These are phyloP conservation scores for Globomyces sp. DNA, from an alignment of 371 early-diverging fungal genomes.

Conservation along the genomic window DNA sequence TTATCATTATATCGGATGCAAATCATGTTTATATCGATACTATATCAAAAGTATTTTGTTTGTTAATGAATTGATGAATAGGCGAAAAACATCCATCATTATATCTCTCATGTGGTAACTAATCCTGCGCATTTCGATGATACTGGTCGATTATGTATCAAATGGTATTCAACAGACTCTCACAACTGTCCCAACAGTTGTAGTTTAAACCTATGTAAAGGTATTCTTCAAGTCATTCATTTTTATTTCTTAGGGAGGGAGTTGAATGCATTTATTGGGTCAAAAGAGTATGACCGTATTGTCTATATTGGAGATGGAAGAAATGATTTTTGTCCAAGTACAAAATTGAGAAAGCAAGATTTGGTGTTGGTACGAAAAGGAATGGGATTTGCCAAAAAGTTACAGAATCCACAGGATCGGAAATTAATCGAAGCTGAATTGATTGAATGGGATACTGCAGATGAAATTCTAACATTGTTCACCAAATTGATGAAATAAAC, in stretches of 20 bases:
- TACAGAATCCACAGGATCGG: slow-evolving; percentile 4
- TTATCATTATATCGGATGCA: slow-evolving; percentile 70
- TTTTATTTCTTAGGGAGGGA: slow-evolving; percentile 35
- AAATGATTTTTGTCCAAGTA: slow-evolving; percentile 63
- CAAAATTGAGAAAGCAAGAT: slow-evolving; percentile 41
- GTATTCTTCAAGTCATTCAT: slow-evolving; percentile 21
- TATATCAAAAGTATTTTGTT: slow-evolving; percentile 31
- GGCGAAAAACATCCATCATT: slow-evolving; percentile 55
- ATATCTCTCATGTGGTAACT: slow-evolving; percentile 64
- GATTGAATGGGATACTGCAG: slow-evolving; percentile 13
- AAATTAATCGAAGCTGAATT: slow-evolving; percentile 5
- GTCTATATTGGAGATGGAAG: slow-evolving; percentile 63
- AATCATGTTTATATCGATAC: slow-evolving; percentile 71
- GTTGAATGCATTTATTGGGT: slow-evolving; percentile 38
- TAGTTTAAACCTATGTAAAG: slow-evolving; percentile 75
- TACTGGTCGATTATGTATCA: slow-evolving; percentile 53
- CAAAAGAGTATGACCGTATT: slow-evolving; percentile 44
- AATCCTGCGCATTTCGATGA: slow-evolving; percentile 65
- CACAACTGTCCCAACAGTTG: slow-evolving; percentile 68
- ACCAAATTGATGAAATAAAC: not conserved
- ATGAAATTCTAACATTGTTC: not conserved
- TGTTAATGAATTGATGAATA: slow-evolving; percentile 20
- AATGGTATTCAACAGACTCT: slow-evolving; percentile 49
- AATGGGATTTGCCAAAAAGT: not conserved
- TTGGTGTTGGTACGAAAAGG: slow-evolving; percentile 12